Percentiles rank a stretch among this genome's conserved stretches.
Conservation (phyloP, 495 filamentous ascomycete genomes). For the Lasiosphaeris hirsuta region DNA sequence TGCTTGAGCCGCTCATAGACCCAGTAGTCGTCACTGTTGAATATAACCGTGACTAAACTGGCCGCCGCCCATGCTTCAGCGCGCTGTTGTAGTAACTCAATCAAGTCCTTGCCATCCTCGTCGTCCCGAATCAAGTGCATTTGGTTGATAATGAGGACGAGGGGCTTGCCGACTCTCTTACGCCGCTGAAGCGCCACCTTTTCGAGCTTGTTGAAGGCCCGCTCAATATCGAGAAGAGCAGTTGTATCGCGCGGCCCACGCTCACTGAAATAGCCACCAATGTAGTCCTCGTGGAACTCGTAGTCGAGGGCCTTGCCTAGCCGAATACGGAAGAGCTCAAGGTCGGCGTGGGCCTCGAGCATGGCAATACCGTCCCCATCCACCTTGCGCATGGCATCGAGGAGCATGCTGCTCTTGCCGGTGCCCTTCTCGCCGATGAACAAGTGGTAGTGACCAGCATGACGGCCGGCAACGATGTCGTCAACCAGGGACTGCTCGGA, state of each 20-base stretch:
- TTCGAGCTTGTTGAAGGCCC: constrained; percentile 95
- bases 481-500: constrained; percentile 80
- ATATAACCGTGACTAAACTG: constrained; percentile 81
- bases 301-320: constrained; percentile 92
- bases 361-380: constrained; percentile 83
- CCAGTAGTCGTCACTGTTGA: constrained; percentile 97
- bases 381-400: constrained; percentile 89
- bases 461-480: constrained; percentile 65
- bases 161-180: constrained; percentile 55
- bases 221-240: constrained; percentile 87
- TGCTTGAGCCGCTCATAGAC: constrained; percentile 91
- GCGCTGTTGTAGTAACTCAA: constrained; percentile 92
- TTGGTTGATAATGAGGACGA: constrained; percentile 87
- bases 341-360: constrained; percentile 93
- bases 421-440: constrained; percentile 96
- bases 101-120: constrained; percentile 81
- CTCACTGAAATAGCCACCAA: constrained; percentile 91
- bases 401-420: constrained; percentile 91
- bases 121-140: constrained; percentile 88
- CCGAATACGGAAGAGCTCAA: constrained; percentile 90
- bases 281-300: constrained; percentile 87
- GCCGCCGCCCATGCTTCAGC: constrained; percentile 94
- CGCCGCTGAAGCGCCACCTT: constrained; percentile 79
- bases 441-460: constrained; percentile 79
- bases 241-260: constrained; percentile 88